phyloP scores from a whole-genome alignment of 2,329 filamentous ascomycete species.

The Metarhizium rileyi region DNA sequence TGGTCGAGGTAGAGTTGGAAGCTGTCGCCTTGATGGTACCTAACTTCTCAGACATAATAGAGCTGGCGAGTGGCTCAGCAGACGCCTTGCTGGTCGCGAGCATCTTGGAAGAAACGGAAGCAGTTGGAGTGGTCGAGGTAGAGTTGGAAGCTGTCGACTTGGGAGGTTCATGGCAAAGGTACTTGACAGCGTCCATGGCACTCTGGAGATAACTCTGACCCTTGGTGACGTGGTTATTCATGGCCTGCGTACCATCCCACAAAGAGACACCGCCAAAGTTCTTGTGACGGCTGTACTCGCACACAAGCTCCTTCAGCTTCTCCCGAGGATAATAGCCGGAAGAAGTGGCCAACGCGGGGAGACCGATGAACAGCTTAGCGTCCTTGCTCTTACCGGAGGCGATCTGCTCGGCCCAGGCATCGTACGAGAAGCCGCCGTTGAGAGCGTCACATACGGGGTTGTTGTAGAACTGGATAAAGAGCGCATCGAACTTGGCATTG shows the following conservation, averaged over 20 bases:
- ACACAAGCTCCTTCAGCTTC: constrained; percentile 27
- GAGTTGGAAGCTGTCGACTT: constrained; percentile 10
- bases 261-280: constrained; percentile 37
- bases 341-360: constrained; percentile 23
- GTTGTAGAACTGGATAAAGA: constrained; percentile 42
- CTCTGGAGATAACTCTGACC: constrained; percentile 28
- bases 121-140: constrained; percentile 6
- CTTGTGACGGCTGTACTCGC: constrained; percentile 23
- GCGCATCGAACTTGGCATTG: constrained; percentile 29
- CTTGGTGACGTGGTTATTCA: constrained; percentile 21
- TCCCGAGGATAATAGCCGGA: constrained; percentile 25
- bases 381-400: constrained; percentile 24
- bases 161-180: constrained; percentile 23
- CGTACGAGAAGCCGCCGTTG: constrained; percentile 31
- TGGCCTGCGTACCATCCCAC: constrained; percentile 32
- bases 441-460: constrained; percentile 29
- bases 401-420: constrained; percentile 29
- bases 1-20: background rate
- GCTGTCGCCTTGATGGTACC: background rate
- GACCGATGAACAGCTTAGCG: constrained; percentile 36
- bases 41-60: too few relatives aligned
- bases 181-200: constrained; percentile 26
- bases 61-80: background rate
- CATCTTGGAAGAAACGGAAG: constrained; percentile 5
- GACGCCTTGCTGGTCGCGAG: constrained; percentile 1